Percentiles rank a stretch among this genome's conserved stretches.
Evolutionary conservation across 139 green algal genomes (phyloP).

Genomic region (Micractinium sp.): DNA sequence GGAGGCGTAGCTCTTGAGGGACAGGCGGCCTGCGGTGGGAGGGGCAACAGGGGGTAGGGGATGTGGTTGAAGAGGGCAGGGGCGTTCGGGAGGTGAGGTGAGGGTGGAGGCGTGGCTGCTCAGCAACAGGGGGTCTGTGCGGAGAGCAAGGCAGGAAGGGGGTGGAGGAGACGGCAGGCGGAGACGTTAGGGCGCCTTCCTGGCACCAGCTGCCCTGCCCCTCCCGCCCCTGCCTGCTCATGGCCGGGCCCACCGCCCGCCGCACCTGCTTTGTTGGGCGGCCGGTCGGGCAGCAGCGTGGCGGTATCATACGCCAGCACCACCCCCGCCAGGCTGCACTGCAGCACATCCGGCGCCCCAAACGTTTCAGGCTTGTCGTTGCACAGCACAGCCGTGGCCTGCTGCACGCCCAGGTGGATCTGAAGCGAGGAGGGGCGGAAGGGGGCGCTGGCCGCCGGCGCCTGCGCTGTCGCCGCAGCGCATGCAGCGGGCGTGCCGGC

Average conservation of each 20-base stretch:
- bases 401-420: constrained; percentile 38
- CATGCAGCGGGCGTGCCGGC: neutral
- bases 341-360: constrained; percentile 85
- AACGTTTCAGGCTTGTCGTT: constrained; percentile 87
- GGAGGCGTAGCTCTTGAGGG: constrained; percentile 52
- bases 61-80: neutral
- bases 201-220: no score
- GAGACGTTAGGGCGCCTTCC: no score
- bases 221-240: no score
- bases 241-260: neutral
- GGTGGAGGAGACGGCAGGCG: no score
- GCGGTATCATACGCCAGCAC: constrained; percentile 38
- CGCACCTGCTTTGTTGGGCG: constrained; percentile 48
- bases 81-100: neutral
- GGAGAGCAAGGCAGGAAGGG: neutral
- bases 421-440: constrained; percentile 56
- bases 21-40: constrained; percentile 28
- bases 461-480: neutral
- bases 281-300: constrained; percentile 48
- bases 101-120: no score
- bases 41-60: neutral
- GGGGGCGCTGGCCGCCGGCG: neutral
- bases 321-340: constrained; percentile 44
- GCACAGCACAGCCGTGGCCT: constrained; percentile 73
- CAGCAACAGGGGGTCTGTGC: neutral